Base-by-base conservation (phyloP, 164 flowering plant species). In the Vitis rotundifolia region DNA sequence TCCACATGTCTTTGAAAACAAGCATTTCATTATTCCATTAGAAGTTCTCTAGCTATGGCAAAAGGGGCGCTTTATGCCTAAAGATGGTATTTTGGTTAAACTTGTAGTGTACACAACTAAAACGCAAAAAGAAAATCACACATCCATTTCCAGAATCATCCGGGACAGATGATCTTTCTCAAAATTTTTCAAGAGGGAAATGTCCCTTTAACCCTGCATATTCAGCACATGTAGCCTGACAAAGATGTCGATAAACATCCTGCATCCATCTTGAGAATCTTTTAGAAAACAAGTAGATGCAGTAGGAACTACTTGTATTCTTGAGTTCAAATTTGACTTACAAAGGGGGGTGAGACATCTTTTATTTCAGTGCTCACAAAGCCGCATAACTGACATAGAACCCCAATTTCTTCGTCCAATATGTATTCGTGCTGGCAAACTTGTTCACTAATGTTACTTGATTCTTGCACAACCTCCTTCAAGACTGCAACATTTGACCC, bases 371-470 rank as follows among this genome's bases (percentile, higher is more conserved):
- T 79, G 66, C 66, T 70, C 19, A 94, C 91, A 75, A 63, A 71
- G 62, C 92, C 87, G 69, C 99, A 94, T 19, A 84, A 55, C 5
- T 16, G 77, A 74, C 99, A 94, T 9, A 85, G 49, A 26, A 86
- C 56, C 28, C 99, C 99, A 60, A 94, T 70, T 84, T 92, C 87
- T 80, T 94, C 99, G 78, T 92, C 80, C 76, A 92, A 18, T 61
- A 62, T 83, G 78, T 66, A 89, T 12, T 85, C 86, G 71, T 94
- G 99, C 63, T 77, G 76, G 72, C 99, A 94, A 60, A 54, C 11
- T 14, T 62, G 65, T 57, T 31, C 69, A 14, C 53, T 72, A 50
- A 19, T 64, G 61, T 75, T 69, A 53, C 64, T 69, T 50, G 80
- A 58, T 56, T 72, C 77, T 51, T 71, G 59, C 44, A 15, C 57